Evolutionary conservation across 2,329 filamentous ascomycete species (phyloP), one percentile per base, ranked within the genome.

Genomic region (Botrytis medusae): DNA sequence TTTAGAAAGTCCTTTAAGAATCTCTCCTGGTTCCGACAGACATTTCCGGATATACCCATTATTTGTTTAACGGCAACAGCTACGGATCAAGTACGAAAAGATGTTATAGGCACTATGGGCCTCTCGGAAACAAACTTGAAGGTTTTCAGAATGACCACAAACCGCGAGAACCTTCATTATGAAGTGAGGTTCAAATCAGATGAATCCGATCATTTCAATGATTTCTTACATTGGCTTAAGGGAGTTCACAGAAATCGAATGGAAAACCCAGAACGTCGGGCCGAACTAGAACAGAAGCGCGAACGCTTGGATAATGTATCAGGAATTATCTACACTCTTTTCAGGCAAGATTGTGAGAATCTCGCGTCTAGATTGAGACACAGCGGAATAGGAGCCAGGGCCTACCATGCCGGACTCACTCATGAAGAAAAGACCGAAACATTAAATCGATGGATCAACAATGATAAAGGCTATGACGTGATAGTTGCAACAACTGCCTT

Each of bases 401-500:
- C 92, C 69, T 91, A 94, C 83, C 89, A 94, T 83, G 88, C 92
- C 69, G 89, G 92, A 79, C 84, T 96, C 76, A 82, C 88, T 72
- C 88, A 90, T 79, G 85, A 90, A 10, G 86, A 88, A 73, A 94
- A 94, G 79, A 91, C 92, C 77, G 88, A 92, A 74, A 92, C 92
- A 1, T 85, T 95, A 6, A 83, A 87, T 25, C 87, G 88, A 29
- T 95, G 93, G 93, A 90, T 94, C 63, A 86, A 87, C 72, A 92
- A 93, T 80, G 87, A 89, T 71, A 86, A 88, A 40, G 92, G 92
- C 1, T 97, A 96, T 83, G 94, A 96, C 81, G 90, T 98, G 67
- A 95, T 98, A 74, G 94, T 98, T 42, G 95, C 95, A 2, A 98
- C 95, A 0, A 98, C 94, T 1, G 95, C 95, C 0, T 98, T 98